Evolutionary conservation across 495 filamentous ascomycete species (phyloP).

Genomic region (Hyphodiscus hymeniophilus): DNA sequence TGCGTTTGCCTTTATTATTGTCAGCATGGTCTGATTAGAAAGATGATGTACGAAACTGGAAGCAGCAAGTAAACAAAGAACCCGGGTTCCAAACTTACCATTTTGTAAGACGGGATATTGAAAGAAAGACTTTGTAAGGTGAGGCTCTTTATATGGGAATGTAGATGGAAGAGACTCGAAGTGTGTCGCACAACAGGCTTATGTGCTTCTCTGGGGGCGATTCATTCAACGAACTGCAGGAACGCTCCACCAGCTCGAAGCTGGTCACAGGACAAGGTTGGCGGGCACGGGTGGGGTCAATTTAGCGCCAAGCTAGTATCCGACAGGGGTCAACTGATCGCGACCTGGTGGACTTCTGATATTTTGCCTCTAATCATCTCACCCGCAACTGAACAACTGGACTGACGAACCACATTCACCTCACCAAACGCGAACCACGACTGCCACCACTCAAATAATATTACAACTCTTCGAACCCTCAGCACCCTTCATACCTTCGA

Average conservation of each 20-base stretch:
- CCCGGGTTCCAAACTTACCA: background rate
- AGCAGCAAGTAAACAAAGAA: background rate
- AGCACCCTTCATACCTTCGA: too few relatives aligned
- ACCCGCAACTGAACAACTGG: too few relatives aligned
- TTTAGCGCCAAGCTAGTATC: too few relatives aligned
- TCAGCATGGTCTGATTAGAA: conserved; percentile 11
- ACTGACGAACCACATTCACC: background rate
- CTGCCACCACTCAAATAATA: background rate
- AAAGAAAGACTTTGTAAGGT: background rate
- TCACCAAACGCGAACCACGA: background rate
- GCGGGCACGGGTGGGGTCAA: too few relatives aligned
- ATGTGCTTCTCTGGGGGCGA: background rate
- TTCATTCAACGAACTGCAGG: background rate
- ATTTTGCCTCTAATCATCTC: too few relatives aligned
- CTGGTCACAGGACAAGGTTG: background rate
- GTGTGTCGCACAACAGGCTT: background rate
- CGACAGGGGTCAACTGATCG: too few relatives aligned
- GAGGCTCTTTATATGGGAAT: background rate
- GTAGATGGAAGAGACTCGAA: background rate
- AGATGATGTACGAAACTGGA: background rate
- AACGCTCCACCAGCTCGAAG: background rate
- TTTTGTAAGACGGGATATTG: background rate
- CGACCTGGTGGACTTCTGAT: too few relatives aligned
- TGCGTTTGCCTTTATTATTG: conserved; percentile 47
- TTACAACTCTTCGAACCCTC: too few relatives aligned